Conservation (phyloP, 1,284 basidiomycete species). For the Boletus mariae region DNA sequence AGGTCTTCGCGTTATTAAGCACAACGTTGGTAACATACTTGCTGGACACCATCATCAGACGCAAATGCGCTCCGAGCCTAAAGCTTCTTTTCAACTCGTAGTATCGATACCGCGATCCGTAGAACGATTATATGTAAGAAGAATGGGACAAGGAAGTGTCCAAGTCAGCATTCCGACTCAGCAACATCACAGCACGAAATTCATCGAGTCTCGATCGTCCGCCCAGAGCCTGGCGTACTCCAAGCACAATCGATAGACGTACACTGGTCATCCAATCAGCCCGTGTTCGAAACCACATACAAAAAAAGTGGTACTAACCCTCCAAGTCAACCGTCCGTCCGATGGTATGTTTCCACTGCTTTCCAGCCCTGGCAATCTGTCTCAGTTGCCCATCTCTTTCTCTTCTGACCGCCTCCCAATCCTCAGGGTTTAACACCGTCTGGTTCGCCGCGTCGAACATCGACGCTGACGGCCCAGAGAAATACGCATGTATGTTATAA, state of each 20-base stretch:
- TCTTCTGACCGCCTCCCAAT: slow-evolving; percentile 37
- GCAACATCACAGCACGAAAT: slow-evolving; percentile 36
- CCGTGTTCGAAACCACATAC: slow-evolving; percentile 5
- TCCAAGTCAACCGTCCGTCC: slow-evolving; percentile 87
- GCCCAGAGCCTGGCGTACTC: slow-evolving; percentile 70
- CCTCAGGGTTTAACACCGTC: slow-evolving; percentile 19
- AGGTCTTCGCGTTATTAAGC: too few relatives aligned
- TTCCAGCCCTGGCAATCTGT: slow-evolving; percentile 82
- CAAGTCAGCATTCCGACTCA: neutral
- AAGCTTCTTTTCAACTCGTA: neutral
- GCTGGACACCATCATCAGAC: too few relatives aligned
- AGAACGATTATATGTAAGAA: neutral
- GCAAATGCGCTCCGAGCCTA: too few relatives aligned
- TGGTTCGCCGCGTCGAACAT: slow-evolving; percentile 55
- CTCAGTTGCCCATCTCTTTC: slow-evolving; percentile 74
- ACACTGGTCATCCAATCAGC: slow-evolving; percentile 43
- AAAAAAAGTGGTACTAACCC: slow-evolving; percentile 42
- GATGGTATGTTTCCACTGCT: slow-evolving; percentile 84
- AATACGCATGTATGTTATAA: slow-evolving; percentile 89
- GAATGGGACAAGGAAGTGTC: neutral
- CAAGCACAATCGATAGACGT: slow-evolving; percentile 70
- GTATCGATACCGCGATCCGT: neutral
- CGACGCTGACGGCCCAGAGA: slow-evolving; percentile 73
- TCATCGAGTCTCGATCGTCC: slow-evolving; percentile 77
- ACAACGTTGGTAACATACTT: too few relatives aligned